Conservation (phyloP, 2,329 filamentous ascomycete species). For the Capronia coronata region DNA sequence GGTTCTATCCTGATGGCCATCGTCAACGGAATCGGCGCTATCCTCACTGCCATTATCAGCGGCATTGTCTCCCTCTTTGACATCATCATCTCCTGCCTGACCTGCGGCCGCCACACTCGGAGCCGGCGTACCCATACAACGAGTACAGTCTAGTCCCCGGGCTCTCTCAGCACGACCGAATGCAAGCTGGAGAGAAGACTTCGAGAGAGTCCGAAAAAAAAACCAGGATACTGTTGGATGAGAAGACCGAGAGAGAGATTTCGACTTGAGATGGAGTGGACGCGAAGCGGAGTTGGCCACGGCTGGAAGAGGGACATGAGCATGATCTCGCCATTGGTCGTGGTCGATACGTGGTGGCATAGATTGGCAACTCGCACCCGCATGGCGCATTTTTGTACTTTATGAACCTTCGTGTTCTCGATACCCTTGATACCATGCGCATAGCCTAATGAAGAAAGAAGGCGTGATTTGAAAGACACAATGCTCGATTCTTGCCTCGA, state of each 20-base stretch:
- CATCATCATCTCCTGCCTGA: slow-evolving; percentile 61
- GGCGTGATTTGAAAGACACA: not conserved
- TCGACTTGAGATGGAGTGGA: not conserved
- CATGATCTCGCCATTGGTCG: not conserved
- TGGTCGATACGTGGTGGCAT: not conserved
- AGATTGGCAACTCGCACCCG: not conserved
- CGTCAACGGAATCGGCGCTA: slow-evolving; percentile 58
- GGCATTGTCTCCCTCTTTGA: slow-evolving; percentile 60
- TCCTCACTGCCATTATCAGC: slow-evolving; percentile 58
- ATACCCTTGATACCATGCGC: slow-evolving; percentile 1
- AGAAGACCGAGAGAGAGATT: not conserved
- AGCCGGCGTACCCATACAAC: slow-evolving; percentile 26
- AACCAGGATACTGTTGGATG: not conserved
- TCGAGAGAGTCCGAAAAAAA: not conserved
- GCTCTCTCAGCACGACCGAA: slow-evolving; percentile 1
- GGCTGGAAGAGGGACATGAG: not conserved
- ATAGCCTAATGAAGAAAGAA: not conserved
- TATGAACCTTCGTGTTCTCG: not conserved
- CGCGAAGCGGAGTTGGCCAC: too few relatives aligned
- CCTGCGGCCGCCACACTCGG: slow-evolving; percentile 39
- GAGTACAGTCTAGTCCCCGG: slow-evolving; percentile 19
- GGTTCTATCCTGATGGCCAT: slow-evolving; percentile 62
- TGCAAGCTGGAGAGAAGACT: not conserved
- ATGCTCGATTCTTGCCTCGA: too few relatives aligned
- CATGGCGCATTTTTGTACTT: not conserved